Evolutionary conservation across 441 rosid species (phyloP).

Genomic region (Mallotus japonicus): DNA sequence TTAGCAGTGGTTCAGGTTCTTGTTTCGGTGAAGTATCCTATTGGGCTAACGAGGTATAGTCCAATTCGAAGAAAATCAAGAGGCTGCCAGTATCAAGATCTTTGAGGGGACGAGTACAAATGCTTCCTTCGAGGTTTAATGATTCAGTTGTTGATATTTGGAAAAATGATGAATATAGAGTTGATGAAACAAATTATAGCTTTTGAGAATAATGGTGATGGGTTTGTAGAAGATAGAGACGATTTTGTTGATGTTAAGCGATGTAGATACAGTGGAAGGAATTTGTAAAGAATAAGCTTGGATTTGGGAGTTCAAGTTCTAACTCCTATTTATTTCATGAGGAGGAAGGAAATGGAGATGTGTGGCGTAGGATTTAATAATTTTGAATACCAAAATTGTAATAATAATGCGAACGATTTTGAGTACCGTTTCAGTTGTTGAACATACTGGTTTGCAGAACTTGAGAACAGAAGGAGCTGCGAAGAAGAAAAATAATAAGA

Average conservation of each 20-base stretch:
- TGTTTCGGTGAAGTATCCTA: conserved; percentile 41
- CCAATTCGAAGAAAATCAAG: conserved; percentile 33
- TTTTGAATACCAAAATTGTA: conserved; percentile 23
- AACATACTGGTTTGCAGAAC: conserved; percentile 29
- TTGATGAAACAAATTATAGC: conserved; percentile 35
- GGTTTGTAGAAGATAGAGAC: conserved; percentile 25
- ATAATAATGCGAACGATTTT: conserved; percentile 28
- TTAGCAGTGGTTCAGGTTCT: conserved; percentile 47
- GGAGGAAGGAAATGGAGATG: conserved; percentile 32
- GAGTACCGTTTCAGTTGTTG: conserved; percentile 26
- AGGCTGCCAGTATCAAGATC: conserved; percentile 38
- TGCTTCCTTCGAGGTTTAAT: conserved; percentile 56
- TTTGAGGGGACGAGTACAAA: conserved; percentile 48
- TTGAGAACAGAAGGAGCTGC: conserved; percentile 32
- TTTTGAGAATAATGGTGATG: conserved; percentile 28
- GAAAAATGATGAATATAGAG: conserved; percentile 24
- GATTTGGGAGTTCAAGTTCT: conserved; percentile 31
- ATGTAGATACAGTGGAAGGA: conserved; percentile 21
- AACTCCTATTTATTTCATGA: conserved; percentile 29
- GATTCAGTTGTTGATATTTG: conserved; percentile 45
- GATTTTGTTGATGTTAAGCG: conserved; percentile 26
- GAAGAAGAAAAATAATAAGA: conserved; percentile 36
- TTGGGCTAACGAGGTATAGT: conserved; percentile 36
- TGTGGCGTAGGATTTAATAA: conserved; percentile 29
- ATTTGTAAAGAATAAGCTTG: conserved; percentile 26